phyloP scores from a whole-genome alignment of 179 eudicot genomes.

The Corrigiola litoralis region DNA sequence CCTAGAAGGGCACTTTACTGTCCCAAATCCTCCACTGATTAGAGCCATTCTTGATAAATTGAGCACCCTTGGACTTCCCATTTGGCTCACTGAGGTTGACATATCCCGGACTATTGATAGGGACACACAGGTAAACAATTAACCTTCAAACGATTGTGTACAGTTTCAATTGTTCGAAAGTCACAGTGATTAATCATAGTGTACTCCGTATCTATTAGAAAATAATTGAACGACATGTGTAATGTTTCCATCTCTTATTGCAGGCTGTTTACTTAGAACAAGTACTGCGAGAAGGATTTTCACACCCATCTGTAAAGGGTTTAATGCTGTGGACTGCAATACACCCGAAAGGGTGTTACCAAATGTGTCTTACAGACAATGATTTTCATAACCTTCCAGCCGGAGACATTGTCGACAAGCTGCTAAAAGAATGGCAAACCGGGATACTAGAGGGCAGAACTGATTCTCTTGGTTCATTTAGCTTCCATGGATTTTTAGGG shows the following conservation, averaged over 20 bases:
- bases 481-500: conserved; percentile 66
- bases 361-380: conserved; percentile 79
- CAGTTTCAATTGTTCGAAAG: too few species aligned
- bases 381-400: conserved; percentile 60
- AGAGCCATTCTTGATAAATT: conserved; percentile 75
- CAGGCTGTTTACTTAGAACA: conserved; percentile 65
- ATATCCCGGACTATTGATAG: conserved; percentile 41
- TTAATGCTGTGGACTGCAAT: conserved; percentile 80
- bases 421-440: conserved; percentile 70
- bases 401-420: conserved; percentile 61
- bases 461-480: conserved; percentile 56
- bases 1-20: conserved; percentile 65
- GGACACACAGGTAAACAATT: conserved; percentile 50
- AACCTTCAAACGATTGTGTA: too few species aligned
- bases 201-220: too few species aligned
- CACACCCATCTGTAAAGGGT: conserved; percentile 71
- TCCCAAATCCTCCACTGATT: conserved; percentile 77
- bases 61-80: conserved; percentile 67
- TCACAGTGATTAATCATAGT: too few species aligned
- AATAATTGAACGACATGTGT: background rate
- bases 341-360: conserved; percentile 63
- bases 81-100: conserved; percentile 88
- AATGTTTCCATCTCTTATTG: background rate
- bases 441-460: conserved; percentile 34
- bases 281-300: conserved; percentile 72